Percentiles rank a stretch among this genome's conserved stretches.
phyloP scores from a whole-genome alignment of 75 land plant genomes.

The Azolla pinnata region DNA sequence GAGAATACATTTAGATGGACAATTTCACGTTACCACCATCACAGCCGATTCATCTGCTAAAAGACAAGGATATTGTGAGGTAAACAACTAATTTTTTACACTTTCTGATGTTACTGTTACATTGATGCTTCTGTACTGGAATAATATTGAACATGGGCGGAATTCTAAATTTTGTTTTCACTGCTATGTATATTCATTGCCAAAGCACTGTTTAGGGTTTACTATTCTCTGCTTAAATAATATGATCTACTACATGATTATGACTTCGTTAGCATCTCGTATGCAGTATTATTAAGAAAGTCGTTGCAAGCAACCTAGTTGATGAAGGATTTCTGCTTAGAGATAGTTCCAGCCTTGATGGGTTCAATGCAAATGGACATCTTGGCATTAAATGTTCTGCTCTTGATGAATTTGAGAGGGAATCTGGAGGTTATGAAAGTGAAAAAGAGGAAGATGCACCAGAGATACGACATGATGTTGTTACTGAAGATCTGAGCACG shows the following conservation, averaged over 20 bases:
- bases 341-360: slow-evolving; percentile 2
- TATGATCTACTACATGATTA: background rate
- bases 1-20: too few species aligned
- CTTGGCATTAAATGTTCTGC: slow-evolving; percentile 24
- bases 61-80: too few species aligned
- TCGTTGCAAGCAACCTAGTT: background rate
- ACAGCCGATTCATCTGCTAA: too few species aligned
- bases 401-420: slow-evolving; percentile 38
- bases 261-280: background rate
- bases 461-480: background rate
- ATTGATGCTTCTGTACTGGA: too few species aligned
- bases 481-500: too few species aligned
- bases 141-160: too few species aligned
- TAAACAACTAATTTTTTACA: too few species aligned
- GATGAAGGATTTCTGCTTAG: background rate
- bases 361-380: slow-evolving; percentile 4
- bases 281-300: slow-evolving; percentile 12
- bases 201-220: too few species aligned
- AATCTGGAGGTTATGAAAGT: slow-evolving; percentile 30
- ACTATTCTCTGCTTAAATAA: background rate
- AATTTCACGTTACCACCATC: too few species aligned
- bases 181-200: too few species aligned
- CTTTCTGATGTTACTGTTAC: too few species aligned
- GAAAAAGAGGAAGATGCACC: slow-evolving; percentile 23
- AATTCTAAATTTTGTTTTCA: too few species aligned